phyloP scores from a whole-genome alignment of 305 asterid genomes.

The Rubia balearica region DNA sequence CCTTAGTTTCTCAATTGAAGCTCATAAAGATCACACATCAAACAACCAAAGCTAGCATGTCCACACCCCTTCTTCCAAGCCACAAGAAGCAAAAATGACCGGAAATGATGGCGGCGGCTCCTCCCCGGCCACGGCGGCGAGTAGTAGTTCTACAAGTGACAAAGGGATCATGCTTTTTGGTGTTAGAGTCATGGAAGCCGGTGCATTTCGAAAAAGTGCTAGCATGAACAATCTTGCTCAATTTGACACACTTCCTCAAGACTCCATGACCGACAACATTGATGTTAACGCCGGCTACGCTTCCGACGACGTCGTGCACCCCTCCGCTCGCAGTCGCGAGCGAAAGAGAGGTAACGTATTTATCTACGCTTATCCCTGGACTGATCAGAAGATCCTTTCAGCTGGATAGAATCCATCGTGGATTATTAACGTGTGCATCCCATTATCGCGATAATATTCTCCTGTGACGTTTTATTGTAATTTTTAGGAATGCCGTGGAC shows the following conservation, averaged over 20 bases:
- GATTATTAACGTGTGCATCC: too few relatives aligned
- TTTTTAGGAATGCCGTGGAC: conserved; percentile 80
- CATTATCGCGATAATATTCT: background rate
- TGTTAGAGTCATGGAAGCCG: conserved; percentile 71
- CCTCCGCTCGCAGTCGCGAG: conserved; percentile 67
- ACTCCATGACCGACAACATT: conserved; percentile 28
- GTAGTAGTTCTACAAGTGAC: background rate
- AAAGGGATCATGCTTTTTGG: conserved; percentile 89
- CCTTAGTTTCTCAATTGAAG: background rate
- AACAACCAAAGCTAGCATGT: background rate
- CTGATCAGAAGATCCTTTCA: too few relatives aligned
- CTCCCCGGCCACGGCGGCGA: conserved; percentile 12
- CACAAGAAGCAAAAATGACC: background rate
- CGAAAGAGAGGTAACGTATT: conserved; percentile 64
- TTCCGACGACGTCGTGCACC: conserved; percentile 90
- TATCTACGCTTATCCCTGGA: background rate
- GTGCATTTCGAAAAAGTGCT: conserved; percentile 65
- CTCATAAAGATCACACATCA: background rate
- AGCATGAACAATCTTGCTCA: conserved; percentile 83
- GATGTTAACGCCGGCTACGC: conserved; percentile 68
- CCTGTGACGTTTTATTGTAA: background rate
- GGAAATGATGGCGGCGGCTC: conserved; percentile 30
- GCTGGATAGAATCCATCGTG: too few relatives aligned
- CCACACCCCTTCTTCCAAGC: background rate
- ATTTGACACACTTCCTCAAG: conserved; percentile 49